Conservation (phyloP, 495 filamentous ascomycete genomes). For the Lepidopterella palustris region DNA sequence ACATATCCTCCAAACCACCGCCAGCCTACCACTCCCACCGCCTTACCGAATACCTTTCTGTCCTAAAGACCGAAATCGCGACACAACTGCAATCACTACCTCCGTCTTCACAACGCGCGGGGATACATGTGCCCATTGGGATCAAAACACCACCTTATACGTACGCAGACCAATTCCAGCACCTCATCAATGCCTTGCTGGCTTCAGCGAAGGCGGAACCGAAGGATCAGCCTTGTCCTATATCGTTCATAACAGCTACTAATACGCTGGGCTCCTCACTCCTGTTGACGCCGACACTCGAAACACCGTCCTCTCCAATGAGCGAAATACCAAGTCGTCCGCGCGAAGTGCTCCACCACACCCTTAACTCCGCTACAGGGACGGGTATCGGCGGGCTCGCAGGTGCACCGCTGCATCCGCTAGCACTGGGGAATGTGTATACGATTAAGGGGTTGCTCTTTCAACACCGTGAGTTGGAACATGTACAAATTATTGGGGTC, state of each 20-base stretch:
- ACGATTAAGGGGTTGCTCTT: constrained; percentile 53
- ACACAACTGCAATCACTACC: constrained; percentile 2
- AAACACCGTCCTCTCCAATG: neutral
- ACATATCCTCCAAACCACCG: constrained; percentile 59
- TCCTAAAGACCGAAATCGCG: constrained; percentile 27
- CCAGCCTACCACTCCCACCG: constrained; percentile 52
- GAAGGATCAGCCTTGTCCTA: constrained; percentile 30
- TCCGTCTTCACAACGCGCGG: neutral
- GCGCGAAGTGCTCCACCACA: constrained; percentile 22
- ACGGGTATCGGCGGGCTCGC: constrained; percentile 59
- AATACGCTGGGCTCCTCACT: constrained; percentile 67
- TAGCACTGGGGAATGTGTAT: constrained; percentile 66
- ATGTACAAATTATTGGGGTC: constrained; percentile 55
- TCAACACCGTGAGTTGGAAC: constrained; percentile 37
- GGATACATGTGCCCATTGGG: constrained; percentile 44
- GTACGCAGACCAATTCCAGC: constrained; percentile 51
- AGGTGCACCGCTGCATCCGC: constrained; percentile 59
- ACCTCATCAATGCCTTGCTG: constrained; percentile 46
- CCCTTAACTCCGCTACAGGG: constrained; percentile 40
- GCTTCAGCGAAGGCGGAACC: constrained; percentile 19
- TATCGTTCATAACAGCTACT: constrained; percentile 61
- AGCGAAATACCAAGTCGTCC: neutral
- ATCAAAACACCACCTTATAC: constrained; percentile 71
- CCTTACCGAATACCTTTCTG: constrained; percentile 45
- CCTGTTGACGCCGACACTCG: constrained; percentile 35